These are phyloP conservation scores for Noccaea caerulescens DNA, from an alignment of 345 rosid species.

Conservation along the genomic window DNA sequence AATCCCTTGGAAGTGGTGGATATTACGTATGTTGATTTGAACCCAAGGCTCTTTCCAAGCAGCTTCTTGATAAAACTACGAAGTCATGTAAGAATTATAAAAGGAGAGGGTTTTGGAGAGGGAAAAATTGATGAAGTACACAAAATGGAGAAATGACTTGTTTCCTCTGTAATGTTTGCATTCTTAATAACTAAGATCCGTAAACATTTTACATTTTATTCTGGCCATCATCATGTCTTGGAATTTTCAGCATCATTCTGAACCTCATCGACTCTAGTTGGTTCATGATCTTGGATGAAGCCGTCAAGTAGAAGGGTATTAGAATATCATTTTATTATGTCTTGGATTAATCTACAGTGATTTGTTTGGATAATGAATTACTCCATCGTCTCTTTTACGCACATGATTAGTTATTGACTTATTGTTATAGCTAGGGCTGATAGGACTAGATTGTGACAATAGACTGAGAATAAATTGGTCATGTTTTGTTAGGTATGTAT, in stretches of 20 bases:
- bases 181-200: no score
- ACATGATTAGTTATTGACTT: constrained; percentile 13
- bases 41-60: no score
- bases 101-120: no score
- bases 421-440: background rate
- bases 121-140: no score
- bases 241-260: constrained; percentile 18
- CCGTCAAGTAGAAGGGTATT: constrained; percentile 17
- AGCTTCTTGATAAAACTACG: no score
- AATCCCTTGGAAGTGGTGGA: no score
- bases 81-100: no score
- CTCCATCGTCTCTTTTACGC: constrained; percentile 4
- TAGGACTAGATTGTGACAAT: constrained; percentile 36
- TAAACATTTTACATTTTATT: background rate
- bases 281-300: constrained; percentile 17
- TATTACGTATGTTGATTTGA: no score
- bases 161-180: no score
- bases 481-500: constrained; percentile 39
- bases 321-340: constrained; percentile 2
- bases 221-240: background rate
- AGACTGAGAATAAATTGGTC: constrained; percentile 30
- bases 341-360: constrained; percentile 23
- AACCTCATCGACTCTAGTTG: background rate
- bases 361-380: constrained; percentile 11
- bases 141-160: no score